These are phyloP conservation scores for Neurospora crassa DNA, from an alignment of 2,329 filamentous ascomycete genomes.

Conservation along the genomic window DNA sequence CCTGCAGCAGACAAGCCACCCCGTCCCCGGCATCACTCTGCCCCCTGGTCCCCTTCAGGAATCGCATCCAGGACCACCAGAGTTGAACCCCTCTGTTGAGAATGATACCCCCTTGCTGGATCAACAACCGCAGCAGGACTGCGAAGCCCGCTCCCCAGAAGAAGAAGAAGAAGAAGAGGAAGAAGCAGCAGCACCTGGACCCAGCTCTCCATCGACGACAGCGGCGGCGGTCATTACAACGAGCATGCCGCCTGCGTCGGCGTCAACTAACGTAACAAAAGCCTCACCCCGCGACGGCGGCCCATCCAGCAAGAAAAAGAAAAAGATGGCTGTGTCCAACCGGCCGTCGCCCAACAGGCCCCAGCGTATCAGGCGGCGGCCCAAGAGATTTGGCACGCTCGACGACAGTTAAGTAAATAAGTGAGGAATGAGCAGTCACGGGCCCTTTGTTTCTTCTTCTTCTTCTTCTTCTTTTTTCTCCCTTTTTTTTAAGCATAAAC, in stretches of 20 bases:
- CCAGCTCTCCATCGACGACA: not conserved
- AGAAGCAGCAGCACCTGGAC: not conserved
- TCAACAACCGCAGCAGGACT: not conserved
- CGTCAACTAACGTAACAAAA: not conserved
- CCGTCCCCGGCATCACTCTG: not conserved
- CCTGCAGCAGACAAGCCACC: not conserved
- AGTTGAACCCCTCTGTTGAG: no score
- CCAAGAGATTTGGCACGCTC: not conserved
- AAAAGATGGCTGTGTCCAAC: not conserved
- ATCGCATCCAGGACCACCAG: no score
- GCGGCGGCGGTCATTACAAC: not conserved
- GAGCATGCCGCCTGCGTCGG: not conserved
- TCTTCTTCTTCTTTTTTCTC: no score
- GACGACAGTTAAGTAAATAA: not conserved
- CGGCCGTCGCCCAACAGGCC: not conserved
- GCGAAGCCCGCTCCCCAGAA: not conserved
- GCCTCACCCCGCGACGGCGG: not conserved
- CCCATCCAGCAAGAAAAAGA: not conserved
- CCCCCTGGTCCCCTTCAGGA: not conserved
- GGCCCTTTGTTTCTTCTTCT: no score
- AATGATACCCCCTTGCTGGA: not conserved
- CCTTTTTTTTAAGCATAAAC: no score
- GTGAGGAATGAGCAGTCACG: not conserved
- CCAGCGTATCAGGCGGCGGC: not conserved
- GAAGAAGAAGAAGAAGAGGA: not conserved